Conservation (phyloP, 192 early-diverging fungal species). For the Mortierella alpina region DNA sequence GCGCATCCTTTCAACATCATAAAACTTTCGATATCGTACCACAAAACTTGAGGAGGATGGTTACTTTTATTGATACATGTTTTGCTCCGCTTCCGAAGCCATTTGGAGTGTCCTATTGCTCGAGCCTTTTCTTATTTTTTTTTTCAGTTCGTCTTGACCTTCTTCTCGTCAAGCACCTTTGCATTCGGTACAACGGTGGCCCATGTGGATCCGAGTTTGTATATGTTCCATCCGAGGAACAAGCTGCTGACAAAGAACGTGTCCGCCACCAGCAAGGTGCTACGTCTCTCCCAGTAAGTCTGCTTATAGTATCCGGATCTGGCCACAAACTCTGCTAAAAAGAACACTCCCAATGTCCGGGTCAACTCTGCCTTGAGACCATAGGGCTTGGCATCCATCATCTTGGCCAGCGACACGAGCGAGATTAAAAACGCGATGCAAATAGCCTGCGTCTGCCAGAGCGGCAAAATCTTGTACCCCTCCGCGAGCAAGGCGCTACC, state of each 20-base stretch:
- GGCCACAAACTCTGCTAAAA: constrained; percentile 46
- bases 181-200: background rate
- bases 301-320: constrained; percentile 42
- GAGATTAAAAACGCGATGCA: constrained; percentile 29
- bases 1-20: background rate
- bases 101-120: too few relatives aligned
- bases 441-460: constrained; percentile 39
- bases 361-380: constrained; percentile 43
- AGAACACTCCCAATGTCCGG: constrained; percentile 30
- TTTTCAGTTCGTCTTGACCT: constrained; percentile 34
- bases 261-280: constrained; percentile 39
- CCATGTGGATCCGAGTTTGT: constrained; percentile 46
- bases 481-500: constrained; percentile 39
- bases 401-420: constrained; percentile 33
- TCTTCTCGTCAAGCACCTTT: constrained; percentile 20
- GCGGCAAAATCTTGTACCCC: constrained; percentile 44
- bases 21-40: background rate
- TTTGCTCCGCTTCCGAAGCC: background rate
- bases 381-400: constrained; percentile 48
- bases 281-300: constrained; percentile 47
- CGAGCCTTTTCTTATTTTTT: background rate
- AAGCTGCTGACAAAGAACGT: constrained; percentile 44
- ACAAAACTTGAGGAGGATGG: background rate
- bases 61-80: background rate
- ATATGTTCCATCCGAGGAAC: constrained; percentile 53